Base-by-base conservation (phyloP, 176 grass and related monocot species). In the Oryza coarctata region DNA sequence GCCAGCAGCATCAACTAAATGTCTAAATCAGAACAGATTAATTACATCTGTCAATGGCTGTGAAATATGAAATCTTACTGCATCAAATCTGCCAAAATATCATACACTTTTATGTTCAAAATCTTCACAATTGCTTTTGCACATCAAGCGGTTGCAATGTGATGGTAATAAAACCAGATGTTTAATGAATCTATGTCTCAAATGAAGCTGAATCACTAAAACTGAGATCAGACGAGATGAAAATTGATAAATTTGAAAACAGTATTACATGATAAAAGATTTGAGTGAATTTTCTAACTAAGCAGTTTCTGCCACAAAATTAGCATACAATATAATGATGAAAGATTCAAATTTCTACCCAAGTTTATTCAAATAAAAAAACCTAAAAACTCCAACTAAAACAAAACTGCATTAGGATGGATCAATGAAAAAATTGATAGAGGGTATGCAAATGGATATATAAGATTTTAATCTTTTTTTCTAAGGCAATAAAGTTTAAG, bases 401-500 rank as follows among this genome's bases (percentile, higher is more conserved):
- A 67, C 8, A 27, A 65, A 69, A 52, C 30, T 78, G 68, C 17
- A 74, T 57, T 18, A 36, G 14, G 15, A 79, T 40, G 29, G 28
- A 64, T 39, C 8, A 12, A 6, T 41, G 41, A 71, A 82, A 50
- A 57, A 76, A 0, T 30, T 75, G 41, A 43, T n/a, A 14, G 8
- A 27, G 11, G 35, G 2, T 34, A 76, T 22, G 29, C 18, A n/a
- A n/a, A 63, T 85, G 68, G 44, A 74, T 45, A 74, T 69, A 50
- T 12, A 68, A 85, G 35, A 13, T 36, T 70, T 6, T 69, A 61
- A 40, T 44, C 36, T 70, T 47, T 3, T 18, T 41, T 69, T 63
- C 14, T 28, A 63, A 69, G n/a, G 26, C 32, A 71, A 70, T 36
- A 27, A 85, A 86, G 14, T 70, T 85, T 58, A 69, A 68, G 61